Evolutionary conservation across 164 flowering plant species (phyloP), one percentile per base, ranked within the genome.

Genomic region (Buxus sempervirens): DNA sequence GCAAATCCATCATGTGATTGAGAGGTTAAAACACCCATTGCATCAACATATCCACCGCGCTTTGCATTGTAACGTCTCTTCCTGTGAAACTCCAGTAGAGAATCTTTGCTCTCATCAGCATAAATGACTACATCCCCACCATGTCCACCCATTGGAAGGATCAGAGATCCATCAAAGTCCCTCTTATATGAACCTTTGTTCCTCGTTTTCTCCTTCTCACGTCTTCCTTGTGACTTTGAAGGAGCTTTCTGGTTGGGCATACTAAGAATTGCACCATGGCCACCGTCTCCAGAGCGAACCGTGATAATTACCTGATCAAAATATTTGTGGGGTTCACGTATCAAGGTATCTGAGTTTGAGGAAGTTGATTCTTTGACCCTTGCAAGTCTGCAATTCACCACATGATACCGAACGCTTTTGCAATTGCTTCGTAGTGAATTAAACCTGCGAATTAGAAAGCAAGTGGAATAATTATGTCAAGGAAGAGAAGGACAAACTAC

Each of bases 251-350:
- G 78, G 66, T 62, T 79, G 3, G 91, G 96, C 91, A 88, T 73
- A 49, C 72, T 79, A 62, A 95, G 90, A 65, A 89, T 64, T 4
- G 97, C 87, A 54, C 99, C 99, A 69, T 92, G 97, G 64, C 99
- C 99, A 20, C 99, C 98, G 74, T 95, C 98, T 18, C 99, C 99
- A 5, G 98, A 79, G 22, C 97, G 94, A 58, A 88, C 97, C 0
- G 98, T 90, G 68, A 95, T 88, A 58, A 86, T 58, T 7, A 82
- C 99, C 65, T 86, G 94, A 76, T 95, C 99, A 66, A 92, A 95
- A 62, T 86, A 92, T 74, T 92, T 95, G 82, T 90, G 99, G 9
- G 93, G 89, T 68, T 95, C 99, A 67, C 73, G 85, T 13, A 76
- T 59, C 55, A 86, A 69, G 5, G 83, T 36, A 21, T 76, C 79